phyloP scores from a whole-genome alignment of 2,329 filamentous ascomycete species.

The Aspergillus uvarum region DNA sequence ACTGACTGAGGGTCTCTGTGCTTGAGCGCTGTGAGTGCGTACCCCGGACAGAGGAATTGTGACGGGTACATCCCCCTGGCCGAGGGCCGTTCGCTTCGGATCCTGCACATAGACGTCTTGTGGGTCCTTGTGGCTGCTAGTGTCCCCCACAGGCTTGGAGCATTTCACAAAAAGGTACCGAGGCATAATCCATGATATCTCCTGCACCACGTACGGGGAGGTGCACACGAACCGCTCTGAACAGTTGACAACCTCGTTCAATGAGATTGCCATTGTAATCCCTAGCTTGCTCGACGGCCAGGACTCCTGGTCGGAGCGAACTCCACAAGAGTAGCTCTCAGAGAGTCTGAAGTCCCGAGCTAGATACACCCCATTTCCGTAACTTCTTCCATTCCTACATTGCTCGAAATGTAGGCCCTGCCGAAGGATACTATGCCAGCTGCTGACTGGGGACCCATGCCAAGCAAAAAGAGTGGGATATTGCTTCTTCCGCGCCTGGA shows the following conservation, averaged over 20 bases:
- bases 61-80: conserved; percentile 39
- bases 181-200: conserved; percentile 85
- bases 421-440: conserved; percentile 90
- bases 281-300: conserved; percentile 70
- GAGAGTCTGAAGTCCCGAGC: conserved; percentile 61
- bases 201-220: conserved; percentile 66
- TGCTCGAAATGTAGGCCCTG: conserved; percentile 73
- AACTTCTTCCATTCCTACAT: conserved; percentile 64
- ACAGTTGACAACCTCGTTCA: conserved; percentile 83
- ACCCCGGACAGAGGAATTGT: conserved; percentile 55
- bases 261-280: conserved; percentile 61
- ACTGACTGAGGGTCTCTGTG: not conserved
- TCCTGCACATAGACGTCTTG: conserved; percentile 39
- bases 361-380: conserved; percentile 80
- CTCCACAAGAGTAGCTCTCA: conserved; percentile 45
- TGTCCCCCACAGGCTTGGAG: not conserved
- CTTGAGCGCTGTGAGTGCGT: conserved; percentile 34
- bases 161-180: conserved; percentile 72
- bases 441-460: conserved; percentile 74
- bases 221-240: conserved; percentile 59
- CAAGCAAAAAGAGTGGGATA: conserved; percentile 78
- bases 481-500: conserved; percentile 37
- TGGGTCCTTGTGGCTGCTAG: not conserved
- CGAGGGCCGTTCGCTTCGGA: conserved; percentile 39
- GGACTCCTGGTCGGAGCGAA: not conserved